phyloP scores from a whole-genome alignment of 257 asterid species.

The Solanum ossicruentum region DNA sequence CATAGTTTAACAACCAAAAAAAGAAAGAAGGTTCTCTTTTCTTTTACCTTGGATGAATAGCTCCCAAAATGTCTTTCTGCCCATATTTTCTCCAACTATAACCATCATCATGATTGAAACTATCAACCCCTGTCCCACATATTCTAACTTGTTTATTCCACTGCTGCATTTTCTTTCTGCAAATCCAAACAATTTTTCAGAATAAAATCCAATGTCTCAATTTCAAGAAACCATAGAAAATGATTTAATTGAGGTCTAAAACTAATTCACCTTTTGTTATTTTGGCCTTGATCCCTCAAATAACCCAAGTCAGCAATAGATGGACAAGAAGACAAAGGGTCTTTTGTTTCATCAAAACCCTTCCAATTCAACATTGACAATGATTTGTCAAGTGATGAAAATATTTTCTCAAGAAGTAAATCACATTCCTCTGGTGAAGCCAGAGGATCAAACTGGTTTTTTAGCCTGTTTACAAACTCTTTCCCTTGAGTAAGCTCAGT shows the following conservation, averaged over 20 bases:
- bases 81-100: constrained; percentile 82
- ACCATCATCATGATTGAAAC: constrained; percentile 45
- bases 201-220: neutral
- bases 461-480: constrained; percentile 53
- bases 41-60: constrained; percentile 58
- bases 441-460: constrained; percentile 20
- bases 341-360: neutral
- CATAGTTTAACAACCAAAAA: neutral
- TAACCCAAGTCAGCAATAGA: neutral
- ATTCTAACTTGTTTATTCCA: constrained; percentile 44
- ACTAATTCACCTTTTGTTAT: neutral
- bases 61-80: constrained; percentile 64
- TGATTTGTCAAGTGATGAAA: constrained; percentile 59
- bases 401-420: constrained; percentile 27
- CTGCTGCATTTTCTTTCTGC: constrained; percentile 47
- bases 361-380: constrained; percentile 21
- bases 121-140: constrained; percentile 22
- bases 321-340: neutral
- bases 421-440: constrained; percentile 16
- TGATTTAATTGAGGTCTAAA: neutral
- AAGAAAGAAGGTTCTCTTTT: neutral
- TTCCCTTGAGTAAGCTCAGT: constrained; percentile 47
- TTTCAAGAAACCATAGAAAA: neutral
- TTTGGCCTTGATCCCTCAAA: neutral
- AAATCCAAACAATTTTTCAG: neutral